phyloP scores from a whole-genome alignment of 257 asterid genomes.

The Primulina huaijiensis region DNA sequence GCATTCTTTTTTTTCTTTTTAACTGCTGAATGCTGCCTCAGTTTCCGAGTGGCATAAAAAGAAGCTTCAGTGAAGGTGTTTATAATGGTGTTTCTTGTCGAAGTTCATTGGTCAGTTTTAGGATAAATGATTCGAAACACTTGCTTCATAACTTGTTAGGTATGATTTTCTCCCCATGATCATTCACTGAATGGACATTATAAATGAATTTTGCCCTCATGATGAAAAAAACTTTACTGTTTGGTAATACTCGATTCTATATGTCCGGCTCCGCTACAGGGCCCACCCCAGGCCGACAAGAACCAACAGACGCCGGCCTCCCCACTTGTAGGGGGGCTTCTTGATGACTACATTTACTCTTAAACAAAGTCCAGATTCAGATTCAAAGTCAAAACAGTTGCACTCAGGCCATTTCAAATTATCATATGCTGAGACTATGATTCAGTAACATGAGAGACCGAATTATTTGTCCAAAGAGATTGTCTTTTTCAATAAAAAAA shows the following conservation, averaged over 20 bases:
- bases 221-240: neutral
- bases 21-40: constrained; percentile 1
- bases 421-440: constrained; percentile 44
- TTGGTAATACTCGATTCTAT: neutral
- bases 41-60: neutral
- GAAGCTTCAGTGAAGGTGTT: neutral
- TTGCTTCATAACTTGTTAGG: too few relatives aligned
- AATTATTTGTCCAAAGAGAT: constrained; percentile 52
- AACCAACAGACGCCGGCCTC: constrained; percentile 49
- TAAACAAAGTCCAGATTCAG: constrained; percentile 40
- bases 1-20: neutral
- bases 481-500: constrained; percentile 36
- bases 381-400: constrained; percentile 41
- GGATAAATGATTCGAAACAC: too few relatives aligned
- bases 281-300: constrained; percentile 48
- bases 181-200: constrained; percentile 17
- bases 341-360: constrained; percentile 33
- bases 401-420: constrained; percentile 31
- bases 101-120: too few relatives aligned
- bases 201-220: neutral
- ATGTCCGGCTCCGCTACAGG: neutral
- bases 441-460: constrained; percentile 75
- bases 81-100: neutral
- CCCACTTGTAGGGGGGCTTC: constrained; percentile 49
- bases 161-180: constrained; percentile 23